These are phyloP conservation scores for Lactarius vividus DNA, from an alignment of 768 basidiomycete genomes.

Conservation along the genomic window DNA sequence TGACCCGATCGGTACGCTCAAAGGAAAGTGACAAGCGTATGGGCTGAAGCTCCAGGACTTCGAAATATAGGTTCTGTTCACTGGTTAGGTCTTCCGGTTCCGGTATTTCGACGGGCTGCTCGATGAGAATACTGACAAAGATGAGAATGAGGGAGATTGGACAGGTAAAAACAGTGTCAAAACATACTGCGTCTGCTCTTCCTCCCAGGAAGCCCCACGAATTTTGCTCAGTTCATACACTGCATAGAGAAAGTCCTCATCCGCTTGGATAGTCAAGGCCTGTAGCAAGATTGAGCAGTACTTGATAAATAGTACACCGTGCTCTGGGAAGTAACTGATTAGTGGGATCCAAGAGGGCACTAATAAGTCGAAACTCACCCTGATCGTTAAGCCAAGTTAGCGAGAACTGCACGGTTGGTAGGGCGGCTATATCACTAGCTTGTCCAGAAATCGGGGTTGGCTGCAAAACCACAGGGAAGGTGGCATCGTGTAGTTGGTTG, in stretches of 20 bases:
- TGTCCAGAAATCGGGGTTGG: slow-evolving; percentile 85
- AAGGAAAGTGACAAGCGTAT: slow-evolving; percentile 91
- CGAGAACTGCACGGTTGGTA: slow-evolving; percentile 87
- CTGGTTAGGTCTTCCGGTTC: slow-evolving; percentile 65
- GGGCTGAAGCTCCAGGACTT: slow-evolving; percentile 91
- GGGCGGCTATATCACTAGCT: slow-evolving; percentile 68
- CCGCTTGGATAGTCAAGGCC: slow-evolving; percentile 92
- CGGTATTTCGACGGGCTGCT: slow-evolving; percentile 61
- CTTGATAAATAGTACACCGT: slow-evolving; percentile 97
- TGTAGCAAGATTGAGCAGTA: slow-evolving; percentile 94
- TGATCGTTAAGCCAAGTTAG: slow-evolving; percentile 90
- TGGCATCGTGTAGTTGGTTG: slow-evolving; percentile 94
- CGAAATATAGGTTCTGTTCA: slow-evolving; percentile 90
- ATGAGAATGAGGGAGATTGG: slow-evolving; percentile 8
- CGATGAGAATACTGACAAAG: slow-evolving; percentile 61
- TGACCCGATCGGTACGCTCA: slow-evolving; percentile 93
- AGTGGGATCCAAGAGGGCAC: slow-evolving; percentile 1
- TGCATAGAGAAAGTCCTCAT: slow-evolving; percentile 94
- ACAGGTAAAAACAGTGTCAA: slow-evolving; percentile 16
- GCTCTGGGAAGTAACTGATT: slow-evolving; percentile 51
- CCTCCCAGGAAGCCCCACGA: slow-evolving; percentile 88
- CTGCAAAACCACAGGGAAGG: slow-evolving; percentile 93
- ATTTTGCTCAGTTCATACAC: slow-evolving; percentile 90
- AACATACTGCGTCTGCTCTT: slow-evolving; percentile 68
- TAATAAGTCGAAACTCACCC: slow-evolving; percentile 47